Evolutionary conservation across 371 early-diverging fungal species (phyloP), one percentile per base, ranked within the genome.

Genomic region (Mortierella polycephala): DNA sequence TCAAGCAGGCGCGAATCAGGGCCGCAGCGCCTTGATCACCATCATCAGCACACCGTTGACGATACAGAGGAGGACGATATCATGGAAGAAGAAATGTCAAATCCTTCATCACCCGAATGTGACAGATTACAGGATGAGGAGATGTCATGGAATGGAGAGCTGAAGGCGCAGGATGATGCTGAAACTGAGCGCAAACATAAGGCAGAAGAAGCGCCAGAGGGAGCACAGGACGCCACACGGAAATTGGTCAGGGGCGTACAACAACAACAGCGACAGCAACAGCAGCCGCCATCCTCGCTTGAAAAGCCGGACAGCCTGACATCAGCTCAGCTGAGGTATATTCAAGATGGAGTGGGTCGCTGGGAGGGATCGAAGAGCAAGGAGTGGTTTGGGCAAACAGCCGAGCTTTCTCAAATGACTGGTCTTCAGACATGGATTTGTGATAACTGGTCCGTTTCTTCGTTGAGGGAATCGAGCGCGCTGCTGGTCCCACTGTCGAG

Each of bases 21-120:
- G 6, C 40, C 11, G 16, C n/a, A 49, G 7, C 41, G 30, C 30
- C 30, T 30, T 30, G 30, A 47, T 23, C 30, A 62, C 30, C 69
- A 44, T 4, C 53, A 12, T 5, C 50, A 37, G 4, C 50, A 58
- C 1, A 62, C 52, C 58, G 51, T 60, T 1, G 76, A 75, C 13
- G 76, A 75, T 14, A 67, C 58, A 1, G 76, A 75, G 14, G 76
- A 75, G 10, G 76, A 75, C 16, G 75, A 75, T 23, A 75, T 75
- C 45, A 75, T 75, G 75, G 23, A 62, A 11, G 75, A 74, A 14
- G 76, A 75, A 37, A 62, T 75, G 63, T 75, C 76, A 30, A 71
- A 62, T 20, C 64, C 76, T 5, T 75, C 76, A 30, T 75, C 76
- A 13, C 76, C 76, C 30, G 76, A 75, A 46, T 63, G 64, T 10